Evolutionary conservation across 2,329 filamentous ascomycete genomes (phyloP).

Genomic region (Cytospora paraplurivora): DNA sequence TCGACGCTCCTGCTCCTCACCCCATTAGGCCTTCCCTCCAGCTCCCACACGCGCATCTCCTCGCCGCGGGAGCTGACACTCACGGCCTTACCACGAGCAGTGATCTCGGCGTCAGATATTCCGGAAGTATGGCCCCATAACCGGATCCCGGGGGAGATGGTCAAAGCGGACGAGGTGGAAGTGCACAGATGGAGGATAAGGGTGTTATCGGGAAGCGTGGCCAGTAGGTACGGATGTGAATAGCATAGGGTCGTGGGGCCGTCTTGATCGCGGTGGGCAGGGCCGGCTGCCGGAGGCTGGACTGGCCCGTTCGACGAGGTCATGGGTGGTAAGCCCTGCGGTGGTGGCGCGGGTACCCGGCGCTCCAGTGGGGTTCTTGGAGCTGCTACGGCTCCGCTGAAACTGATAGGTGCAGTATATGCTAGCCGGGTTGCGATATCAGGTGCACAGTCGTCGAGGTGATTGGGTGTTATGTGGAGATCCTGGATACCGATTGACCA

Average conservation of each 20-base stretch:
- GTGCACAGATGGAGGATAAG: constrained; percentile 80
- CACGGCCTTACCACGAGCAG: constrained; percentile 81
- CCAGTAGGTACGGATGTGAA: constrained; percentile 81
- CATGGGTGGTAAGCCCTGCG: background rate
- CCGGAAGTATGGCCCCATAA: constrained; percentile 93
- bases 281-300: background rate
- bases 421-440: constrained; percentile 45
- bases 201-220: constrained; percentile 84
- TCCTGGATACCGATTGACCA: constrained; percentile 96
- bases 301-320: too few relatives aligned
- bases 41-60: constrained; percentile 84
- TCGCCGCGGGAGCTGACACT: constrained; percentile 82
- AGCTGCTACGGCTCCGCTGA: constrained; percentile 9
- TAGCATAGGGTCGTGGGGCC: constrained; percentile 69
- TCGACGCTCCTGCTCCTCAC: constrained; percentile 50
- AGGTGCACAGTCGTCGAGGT: constrained; percentile 28
- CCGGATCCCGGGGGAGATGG: constrained; percentile 71
- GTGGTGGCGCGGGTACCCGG: constrained; percentile 32
- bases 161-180: constrained; percentile 66
- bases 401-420: constrained; percentile 41
- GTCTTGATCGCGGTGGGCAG: background rate
- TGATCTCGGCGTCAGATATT: constrained; percentile 83
- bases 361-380: constrained; percentile 20
- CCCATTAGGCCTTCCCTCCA: constrained; percentile 66
- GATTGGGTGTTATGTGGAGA: constrained; percentile 58